Conservation (phyloP, 768 basidiomycete genomes). For the Xerocomellus intermedius region DNA sequence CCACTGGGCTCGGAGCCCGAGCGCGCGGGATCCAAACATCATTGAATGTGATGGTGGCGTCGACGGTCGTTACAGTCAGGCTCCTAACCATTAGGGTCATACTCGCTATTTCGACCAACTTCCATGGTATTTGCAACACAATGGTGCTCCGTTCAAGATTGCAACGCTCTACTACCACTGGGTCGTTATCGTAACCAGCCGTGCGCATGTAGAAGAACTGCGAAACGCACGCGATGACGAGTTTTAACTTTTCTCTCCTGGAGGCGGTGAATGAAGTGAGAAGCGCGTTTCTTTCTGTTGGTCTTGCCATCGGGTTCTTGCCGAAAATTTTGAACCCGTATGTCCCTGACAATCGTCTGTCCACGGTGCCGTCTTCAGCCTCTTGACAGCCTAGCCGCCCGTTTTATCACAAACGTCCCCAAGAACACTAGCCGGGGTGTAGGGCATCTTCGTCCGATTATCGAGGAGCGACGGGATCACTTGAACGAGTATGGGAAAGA, state of each 20-base stretch:
- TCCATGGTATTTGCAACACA: conserved; percentile 19
- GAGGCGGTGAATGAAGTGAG: conserved; percentile 36
- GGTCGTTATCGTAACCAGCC: conserved; percentile 36
- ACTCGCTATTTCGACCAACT: too few relatives aligned
- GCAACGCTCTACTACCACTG: conserved; percentile 30
- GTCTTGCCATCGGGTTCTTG: conserved; percentile 22
- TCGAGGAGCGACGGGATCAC: conserved; percentile 26
- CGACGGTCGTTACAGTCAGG: too few relatives aligned
- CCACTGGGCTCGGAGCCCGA: too few relatives aligned
- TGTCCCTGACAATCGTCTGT: background rate
- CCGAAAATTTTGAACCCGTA: conserved; percentile 37
- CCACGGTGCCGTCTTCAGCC: too few relatives aligned
- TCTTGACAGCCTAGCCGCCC: conserved; percentile 17
- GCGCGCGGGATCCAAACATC: too few relatives aligned
- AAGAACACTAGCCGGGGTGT: conserved; percentile 3
- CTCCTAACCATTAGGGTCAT: background rate
- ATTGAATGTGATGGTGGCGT: too few relatives aligned
- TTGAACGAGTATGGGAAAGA: conserved; percentile 25
- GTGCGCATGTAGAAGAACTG: conserved; percentile 37
- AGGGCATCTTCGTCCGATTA: conserved; percentile 26
- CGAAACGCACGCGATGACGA: conserved; percentile 37
- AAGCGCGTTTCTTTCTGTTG: too few relatives aligned
- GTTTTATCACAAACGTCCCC: conserved; percentile 6
- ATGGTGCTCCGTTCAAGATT: conserved; percentile 30
- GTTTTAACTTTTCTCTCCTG: conserved; percentile 35